phyloP scores from a whole-genome alignment of 2,329 filamentous ascomycete species.

The Rutstroemia sp. region DNA sequence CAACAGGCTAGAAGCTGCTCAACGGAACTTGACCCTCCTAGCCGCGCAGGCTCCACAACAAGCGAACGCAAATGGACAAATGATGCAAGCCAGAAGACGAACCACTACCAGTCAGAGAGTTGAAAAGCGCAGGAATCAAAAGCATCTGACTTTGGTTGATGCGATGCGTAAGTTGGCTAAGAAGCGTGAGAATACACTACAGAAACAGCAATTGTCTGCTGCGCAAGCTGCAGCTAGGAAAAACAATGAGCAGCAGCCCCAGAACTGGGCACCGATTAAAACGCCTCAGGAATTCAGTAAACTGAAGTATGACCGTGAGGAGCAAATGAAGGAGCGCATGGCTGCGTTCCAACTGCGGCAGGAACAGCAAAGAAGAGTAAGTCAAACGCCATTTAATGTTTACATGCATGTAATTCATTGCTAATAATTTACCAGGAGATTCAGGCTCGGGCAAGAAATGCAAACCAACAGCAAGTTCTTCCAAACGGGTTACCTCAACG shows the following conservation, averaged over 20 bases:
- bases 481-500: conserved; percentile 8
- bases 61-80: conserved; percentile 35
- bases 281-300: conserved; percentile 89
- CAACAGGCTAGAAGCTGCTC: conserved; percentile 51
- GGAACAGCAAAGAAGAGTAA: conserved; percentile 46
- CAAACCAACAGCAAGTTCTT: conserved; percentile 14
- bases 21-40: conserved; percentile 39
- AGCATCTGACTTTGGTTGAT: conserved; percentile 83
- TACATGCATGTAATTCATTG: background rate
- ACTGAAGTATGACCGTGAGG: conserved; percentile 79
- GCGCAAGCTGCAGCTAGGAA: conserved; percentile 76
- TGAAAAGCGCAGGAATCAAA: conserved; percentile 77
- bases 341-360: conserved; percentile 35
- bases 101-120: conserved; percentile 77
- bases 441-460: conserved; percentile 17
- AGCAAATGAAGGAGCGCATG: conserved; percentile 55
- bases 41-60: conserved; percentile 26
- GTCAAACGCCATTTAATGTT: conserved; percentile 23
- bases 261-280: conserved; percentile 37
- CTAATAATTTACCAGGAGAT: conserved; percentile 36
- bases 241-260: conserved; percentile 55
- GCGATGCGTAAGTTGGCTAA: conserved; percentile 93
- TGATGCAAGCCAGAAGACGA: conserved; percentile 52
- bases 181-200: conserved; percentile 77
- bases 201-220: conserved; percentile 81